Conservation (phyloP, 164 flowering plant genomes). For the Aristolochia contorta region DNA sequence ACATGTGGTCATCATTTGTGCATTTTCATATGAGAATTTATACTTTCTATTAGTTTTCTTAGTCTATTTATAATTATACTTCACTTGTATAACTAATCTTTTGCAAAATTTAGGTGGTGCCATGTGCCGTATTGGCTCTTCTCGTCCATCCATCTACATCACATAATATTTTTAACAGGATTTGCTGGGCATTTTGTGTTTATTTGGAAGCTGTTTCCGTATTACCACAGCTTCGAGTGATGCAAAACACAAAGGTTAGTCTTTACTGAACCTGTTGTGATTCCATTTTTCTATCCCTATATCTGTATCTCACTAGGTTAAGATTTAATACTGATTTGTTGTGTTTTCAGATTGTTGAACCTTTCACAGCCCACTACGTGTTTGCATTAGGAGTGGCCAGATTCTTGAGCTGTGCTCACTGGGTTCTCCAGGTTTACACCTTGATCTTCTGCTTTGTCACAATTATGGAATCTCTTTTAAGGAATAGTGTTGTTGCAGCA, state of each 20-base stretch:
- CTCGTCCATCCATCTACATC: slow-evolving; percentile 40
- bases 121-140: slow-evolving; percentile 39
- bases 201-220: slow-evolving; percentile 60
- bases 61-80: no score
- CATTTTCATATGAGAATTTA: no score
- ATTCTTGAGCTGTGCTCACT: slow-evolving; percentile 44
- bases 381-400: slow-evolving; percentile 66
- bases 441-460: not conserved
- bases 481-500: no score
- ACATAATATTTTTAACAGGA: slow-evolving; percentile 37
- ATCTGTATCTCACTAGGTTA: no score
- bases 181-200: slow-evolving; percentile 49
- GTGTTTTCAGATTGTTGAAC: slow-evolving; percentile 78
- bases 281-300: no score
- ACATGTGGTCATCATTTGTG: no score
- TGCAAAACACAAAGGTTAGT: slow-evolving; percentile 49
- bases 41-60: no score
- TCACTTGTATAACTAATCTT: no score
- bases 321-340: not conserved
- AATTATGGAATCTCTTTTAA: not conserved
- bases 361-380: slow-evolving; percentile 95
- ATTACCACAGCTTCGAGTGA: slow-evolving; percentile 45
- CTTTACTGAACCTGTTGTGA: no score
- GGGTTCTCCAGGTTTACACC: slow-evolving; percentile 40
- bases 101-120: slow-evolving; percentile 22